Evolutionary conservation across 2,329 filamentous ascomycete species (phyloP).

Genomic region (Macrophomina phaseolina): DNA sequence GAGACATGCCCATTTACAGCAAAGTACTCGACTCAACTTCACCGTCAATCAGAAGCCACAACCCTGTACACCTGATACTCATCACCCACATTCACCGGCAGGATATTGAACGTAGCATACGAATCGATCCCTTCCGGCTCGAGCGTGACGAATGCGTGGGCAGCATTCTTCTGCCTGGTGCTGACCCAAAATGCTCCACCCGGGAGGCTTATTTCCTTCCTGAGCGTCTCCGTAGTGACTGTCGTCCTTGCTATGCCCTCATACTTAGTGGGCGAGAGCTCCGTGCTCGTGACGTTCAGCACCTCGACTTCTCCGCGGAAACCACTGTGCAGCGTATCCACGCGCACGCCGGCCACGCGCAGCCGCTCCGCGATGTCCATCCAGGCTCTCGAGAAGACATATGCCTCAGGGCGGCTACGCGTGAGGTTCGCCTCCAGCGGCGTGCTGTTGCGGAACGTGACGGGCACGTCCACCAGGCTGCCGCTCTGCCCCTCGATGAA

Average conservation of each 20-base stretch:
- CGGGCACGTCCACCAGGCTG: constrained; percentile 31
- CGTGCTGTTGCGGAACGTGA: constrained; percentile 29
- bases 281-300: constrained; percentile 31
- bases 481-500: constrained; percentile 27
- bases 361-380: constrained; percentile 32
- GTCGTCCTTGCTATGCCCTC: constrained; percentile 35
- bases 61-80: constrained; percentile 31
- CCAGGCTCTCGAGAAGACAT: constrained; percentile 37
- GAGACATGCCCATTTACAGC: too few species aligned
- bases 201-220: constrained; percentile 32
- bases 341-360: constrained; percentile 33
- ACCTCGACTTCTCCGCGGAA: constrained; percentile 34
- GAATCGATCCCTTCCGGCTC: constrained; percentile 37
- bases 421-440: constrained; percentile 32
- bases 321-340: constrained; percentile 32
- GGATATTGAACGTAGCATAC: constrained; percentile 34
- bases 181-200: constrained; percentile 33
- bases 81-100: constrained; percentile 33
- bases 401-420: constrained; percentile 33
- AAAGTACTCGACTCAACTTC: too few species aligned
- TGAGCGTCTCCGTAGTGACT: constrained; percentile 30
- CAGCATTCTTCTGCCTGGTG: constrained; percentile 36
- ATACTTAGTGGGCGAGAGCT: constrained; percentile 31
- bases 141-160: constrained; percentile 34
- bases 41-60: background rate